Conservation (phyloP, 768 basidiomycete genomes). For the Sutorius australiensis region DNA sequence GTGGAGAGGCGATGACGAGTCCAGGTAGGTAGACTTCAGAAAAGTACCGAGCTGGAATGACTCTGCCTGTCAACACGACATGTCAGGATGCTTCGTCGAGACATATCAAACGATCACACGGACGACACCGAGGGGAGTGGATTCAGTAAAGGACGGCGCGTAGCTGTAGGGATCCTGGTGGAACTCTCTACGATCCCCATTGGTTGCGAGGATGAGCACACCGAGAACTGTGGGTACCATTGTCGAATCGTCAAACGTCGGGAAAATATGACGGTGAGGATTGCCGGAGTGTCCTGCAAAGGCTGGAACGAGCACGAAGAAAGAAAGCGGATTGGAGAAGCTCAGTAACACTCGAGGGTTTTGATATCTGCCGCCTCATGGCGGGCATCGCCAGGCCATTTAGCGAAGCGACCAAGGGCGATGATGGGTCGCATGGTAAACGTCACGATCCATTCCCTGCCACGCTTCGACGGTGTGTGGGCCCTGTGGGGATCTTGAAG, state of each 20-base stretch:
- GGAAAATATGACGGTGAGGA: neutral
- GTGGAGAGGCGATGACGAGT: slow-evolving; percentile 59
- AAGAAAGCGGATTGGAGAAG: slow-evolving; percentile 10
- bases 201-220: slow-evolving; percentile 72
- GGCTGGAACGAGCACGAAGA: slow-evolving; percentile 1
- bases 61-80: slow-evolving; percentile 47
- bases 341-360: slow-evolving; percentile 17
- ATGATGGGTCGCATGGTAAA: slow-evolving; percentile 22
- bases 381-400: slow-evolving; percentile 28
- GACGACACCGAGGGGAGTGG: slow-evolving; percentile 76
- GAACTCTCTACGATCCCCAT: slow-evolving; percentile 67
- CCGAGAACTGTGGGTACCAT: slow-evolving; percentile 50
- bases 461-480: slow-evolving; percentile 26
- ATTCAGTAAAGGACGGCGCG: slow-evolving; percentile 57
- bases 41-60: slow-evolving; percentile 60
- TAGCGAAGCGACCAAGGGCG: slow-evolving; percentile 29
- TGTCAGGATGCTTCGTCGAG: slow-evolving; percentile 4
- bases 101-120: slow-evolving; percentile 14
- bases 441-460: slow-evolving; percentile 25
- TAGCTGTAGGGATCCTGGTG: slow-evolving; percentile 72
- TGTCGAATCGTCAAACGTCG: slow-evolving; percentile 14
- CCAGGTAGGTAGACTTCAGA: slow-evolving; percentile 65
- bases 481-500: slow-evolving; percentile 15
- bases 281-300: neutral
- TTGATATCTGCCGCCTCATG: slow-evolving; percentile 29